A percentile compares a stretch with the other conserved stretches of the same genome.
phyloP scores from a whole-genome alignment of 805 yeast genomes.

The Candida succiphila region DNA sequence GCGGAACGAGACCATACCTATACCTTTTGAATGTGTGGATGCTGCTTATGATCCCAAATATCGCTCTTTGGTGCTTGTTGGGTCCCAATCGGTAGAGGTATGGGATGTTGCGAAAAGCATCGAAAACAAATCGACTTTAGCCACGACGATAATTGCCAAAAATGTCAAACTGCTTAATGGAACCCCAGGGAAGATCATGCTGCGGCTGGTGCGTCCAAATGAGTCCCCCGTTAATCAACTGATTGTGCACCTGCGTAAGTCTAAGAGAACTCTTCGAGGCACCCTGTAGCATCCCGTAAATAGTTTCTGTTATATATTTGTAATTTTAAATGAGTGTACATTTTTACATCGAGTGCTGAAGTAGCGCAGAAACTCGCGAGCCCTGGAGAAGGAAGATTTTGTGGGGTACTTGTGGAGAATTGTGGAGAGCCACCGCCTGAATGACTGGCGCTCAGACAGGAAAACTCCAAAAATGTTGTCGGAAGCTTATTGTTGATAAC shows the following conservation, averaged over 20 bases:
- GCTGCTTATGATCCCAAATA: constrained; percentile 16
- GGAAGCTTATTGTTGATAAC: too few species aligned
- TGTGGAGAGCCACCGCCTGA: too few species aligned
- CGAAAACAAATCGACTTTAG: constrained; percentile 11
- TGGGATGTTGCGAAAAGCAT: constrained; percentile 14
- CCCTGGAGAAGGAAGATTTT: too few species aligned
- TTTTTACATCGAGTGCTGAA: too few species aligned
- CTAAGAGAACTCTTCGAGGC: too few species aligned
- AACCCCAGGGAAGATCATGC: constrained; percentile 17
- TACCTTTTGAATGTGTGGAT: constrained; percentile 15
- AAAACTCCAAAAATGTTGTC: too few species aligned
- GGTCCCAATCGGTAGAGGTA: constrained; percentile 16
- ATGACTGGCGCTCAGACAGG: too few species aligned
- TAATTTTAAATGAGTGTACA: too few species aligned
- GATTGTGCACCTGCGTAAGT: not conserved
- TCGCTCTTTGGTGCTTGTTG: constrained; percentile 11
- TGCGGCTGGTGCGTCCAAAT: constrained; percentile 9
- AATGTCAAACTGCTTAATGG: constrained; percentile 14
- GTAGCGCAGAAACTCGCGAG: too few species aligned
- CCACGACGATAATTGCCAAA: constrained; percentile 16
- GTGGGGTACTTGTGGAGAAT: too few species aligned
- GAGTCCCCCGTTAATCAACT: constrained; percentile 3
- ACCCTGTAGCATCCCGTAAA: too few species aligned
- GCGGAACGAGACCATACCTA: constrained; percentile 15
- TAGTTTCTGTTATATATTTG: too few species aligned